phyloP scores from a whole-genome alignment of 2,329 filamentous ascomycete genomes.

The Hypoxylon sp. region DNA sequence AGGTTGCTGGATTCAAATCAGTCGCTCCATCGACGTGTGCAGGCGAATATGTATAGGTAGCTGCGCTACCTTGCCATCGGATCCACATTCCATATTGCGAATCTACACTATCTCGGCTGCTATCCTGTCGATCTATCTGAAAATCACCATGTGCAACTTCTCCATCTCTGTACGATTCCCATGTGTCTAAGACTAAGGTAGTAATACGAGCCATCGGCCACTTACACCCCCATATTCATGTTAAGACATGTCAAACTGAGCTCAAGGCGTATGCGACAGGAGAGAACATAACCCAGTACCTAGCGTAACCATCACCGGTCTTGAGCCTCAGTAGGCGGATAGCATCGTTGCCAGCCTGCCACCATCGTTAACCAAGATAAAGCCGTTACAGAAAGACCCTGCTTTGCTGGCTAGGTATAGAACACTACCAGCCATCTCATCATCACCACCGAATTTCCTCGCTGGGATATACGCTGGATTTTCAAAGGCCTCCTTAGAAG shows the following conservation, averaged over 20 bases:
- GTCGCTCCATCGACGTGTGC: slow-evolving; percentile 14
- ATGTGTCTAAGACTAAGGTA: neutral
- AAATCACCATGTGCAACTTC: slow-evolving; percentile 5
- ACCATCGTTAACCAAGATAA: slow-evolving; percentile 51
- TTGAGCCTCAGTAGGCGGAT: slow-evolving; percentile 44
- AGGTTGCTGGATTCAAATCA: slow-evolving; percentile 12
- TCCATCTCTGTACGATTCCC: slow-evolving; percentile 1
- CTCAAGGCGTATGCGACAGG: neutral
- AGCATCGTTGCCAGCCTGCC: slow-evolving; percentile 49
- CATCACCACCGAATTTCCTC: slow-evolving; percentile 49
- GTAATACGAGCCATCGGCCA: slow-evolving; percentile 16
- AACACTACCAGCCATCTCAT: slow-evolving; percentile 52
- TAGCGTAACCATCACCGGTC: neutral
- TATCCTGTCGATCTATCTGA: slow-evolving; percentile 3
- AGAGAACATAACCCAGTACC: neutral
- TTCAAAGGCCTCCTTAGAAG: slow-evolving; percentile 43
- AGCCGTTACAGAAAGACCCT: slow-evolving; percentile 52
- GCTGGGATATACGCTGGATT: slow-evolving; percentile 48
- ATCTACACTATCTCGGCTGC: slow-evolving; percentile 4
- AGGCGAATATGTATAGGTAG: slow-evolving; percentile 11
- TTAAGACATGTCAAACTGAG: neutral
- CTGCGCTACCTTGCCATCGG: slow-evolving; percentile 14
- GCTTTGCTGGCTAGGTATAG: slow-evolving; percentile 53
- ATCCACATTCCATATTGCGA: slow-evolving; percentile 9
- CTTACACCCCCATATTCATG: neutral